Percentiles rank a stretch among this genome's conserved stretches.
Evolutionary conservation across 1,139 yeast genomes (phyloP).

Genomic region (Pichia terricola): DNA sequence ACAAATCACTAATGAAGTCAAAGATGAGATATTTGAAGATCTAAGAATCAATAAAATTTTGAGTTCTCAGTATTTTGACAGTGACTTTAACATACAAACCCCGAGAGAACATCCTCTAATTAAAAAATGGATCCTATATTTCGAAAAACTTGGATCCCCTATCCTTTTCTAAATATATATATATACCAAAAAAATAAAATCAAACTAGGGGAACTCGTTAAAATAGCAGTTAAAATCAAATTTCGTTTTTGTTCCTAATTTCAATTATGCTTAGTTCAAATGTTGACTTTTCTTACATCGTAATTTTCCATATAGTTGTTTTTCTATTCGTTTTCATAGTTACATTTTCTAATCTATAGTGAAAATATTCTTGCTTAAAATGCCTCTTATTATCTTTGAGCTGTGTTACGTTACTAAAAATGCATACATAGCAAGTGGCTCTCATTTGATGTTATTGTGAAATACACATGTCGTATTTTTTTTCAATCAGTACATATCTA

Average conservation of each 20-base stretch:
- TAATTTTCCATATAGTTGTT: not conserved
- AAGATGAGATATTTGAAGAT: constrained; percentile 35
- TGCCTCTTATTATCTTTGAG: no score
- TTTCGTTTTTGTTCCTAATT: no score
- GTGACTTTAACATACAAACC: constrained; percentile 32
- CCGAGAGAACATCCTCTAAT: constrained; percentile 30
- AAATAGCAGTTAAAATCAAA: no score
- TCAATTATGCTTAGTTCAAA: no score
- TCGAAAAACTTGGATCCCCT: not conserved
- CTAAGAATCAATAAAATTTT: constrained; percentile 44
- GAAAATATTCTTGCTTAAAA: no score
- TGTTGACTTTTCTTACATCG: not conserved
- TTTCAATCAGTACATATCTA: no score
- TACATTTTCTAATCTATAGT: not conserved
- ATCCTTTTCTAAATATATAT: not conserved
- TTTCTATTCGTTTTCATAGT: not conserved
- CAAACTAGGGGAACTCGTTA: no score
- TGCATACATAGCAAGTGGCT: no score
- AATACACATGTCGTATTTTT: no score
- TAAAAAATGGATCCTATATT: constrained; percentile 26
- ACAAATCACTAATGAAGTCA: constrained; percentile 12
- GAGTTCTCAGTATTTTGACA: constrained; percentile 40
- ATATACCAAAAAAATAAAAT: no score
- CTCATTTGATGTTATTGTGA: no score
- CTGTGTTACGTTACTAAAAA: no score